Percentiles rank a stretch among this genome's conserved stretches.
These are phyloP conservation scores for Rhizomucor pusillus DNA, from an alignment of 371 early-diverging fungal species.

Conservation along the genomic window DNA sequence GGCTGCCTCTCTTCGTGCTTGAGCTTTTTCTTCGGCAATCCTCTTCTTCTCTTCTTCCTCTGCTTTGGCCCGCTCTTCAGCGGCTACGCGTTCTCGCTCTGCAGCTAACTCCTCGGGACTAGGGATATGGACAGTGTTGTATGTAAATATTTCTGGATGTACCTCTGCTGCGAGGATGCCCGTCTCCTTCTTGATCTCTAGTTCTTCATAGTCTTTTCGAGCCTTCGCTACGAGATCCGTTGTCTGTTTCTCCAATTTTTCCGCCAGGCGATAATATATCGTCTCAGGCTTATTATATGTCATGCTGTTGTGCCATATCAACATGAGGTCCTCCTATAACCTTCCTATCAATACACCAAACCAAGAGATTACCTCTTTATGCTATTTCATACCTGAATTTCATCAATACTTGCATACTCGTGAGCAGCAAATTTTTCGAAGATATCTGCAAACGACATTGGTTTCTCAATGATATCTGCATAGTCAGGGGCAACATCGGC, in stretches of 20 bases:
- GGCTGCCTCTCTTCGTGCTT: conserved; percentile 7
- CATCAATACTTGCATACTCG: conserved; percentile 36
- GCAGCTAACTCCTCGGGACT: conserved; percentile 22
- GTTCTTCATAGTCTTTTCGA: conserved; percentile 29
- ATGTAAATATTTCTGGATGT: conserved; percentile 55
- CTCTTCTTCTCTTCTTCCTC: conserved; percentile 13
- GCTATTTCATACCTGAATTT: conserved; percentile 34
- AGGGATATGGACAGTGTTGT: conserved; percentile 30
- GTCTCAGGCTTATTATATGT: conserved; percentile 77
- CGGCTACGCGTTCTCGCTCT: conserved; percentile 12
- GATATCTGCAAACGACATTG: conserved; percentile 61
- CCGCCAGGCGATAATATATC: conserved; percentile 68
- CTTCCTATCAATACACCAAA: neutral
- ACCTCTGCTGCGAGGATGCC: conserved; percentile 48
- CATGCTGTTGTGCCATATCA: conserved; percentile 77
- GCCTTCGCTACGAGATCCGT: conserved; percentile 38
- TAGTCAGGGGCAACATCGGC: conserved; percentile 82
- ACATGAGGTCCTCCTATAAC: conserved; percentile 58
- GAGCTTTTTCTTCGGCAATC: conserved; percentile 5
- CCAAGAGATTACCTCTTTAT: neutral
- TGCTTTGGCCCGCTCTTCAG: conserved; percentile 14
- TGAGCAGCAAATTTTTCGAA: conserved; percentile 36
- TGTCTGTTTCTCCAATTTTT: conserved; percentile 36
- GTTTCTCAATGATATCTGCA: conserved; percentile 58
- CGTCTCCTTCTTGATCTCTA: conserved; percentile 36